Evolutionary conservation across 805 yeast species (phyloP).

Genomic region (Cyberlindnera nakhonratchasimensis): DNA sequence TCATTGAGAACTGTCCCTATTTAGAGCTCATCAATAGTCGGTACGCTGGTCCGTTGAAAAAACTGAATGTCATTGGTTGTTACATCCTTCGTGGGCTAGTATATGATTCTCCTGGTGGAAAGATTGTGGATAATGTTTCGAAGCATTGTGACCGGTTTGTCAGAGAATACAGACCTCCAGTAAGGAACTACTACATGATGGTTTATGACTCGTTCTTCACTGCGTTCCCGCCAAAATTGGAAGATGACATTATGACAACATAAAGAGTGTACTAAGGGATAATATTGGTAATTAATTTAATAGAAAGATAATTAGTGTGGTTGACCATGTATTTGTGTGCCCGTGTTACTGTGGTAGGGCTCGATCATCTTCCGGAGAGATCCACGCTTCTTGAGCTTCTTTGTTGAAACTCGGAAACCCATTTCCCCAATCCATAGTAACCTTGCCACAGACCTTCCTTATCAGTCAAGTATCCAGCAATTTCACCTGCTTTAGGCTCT

Average conservation of each 20-base stretch:
- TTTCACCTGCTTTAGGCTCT: conserved; percentile 32
- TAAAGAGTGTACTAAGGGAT: background rate
- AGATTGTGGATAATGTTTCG: conserved; percentile 4
- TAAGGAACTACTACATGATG: conserved; percentile 3
- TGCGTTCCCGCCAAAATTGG: conserved; percentile 1
- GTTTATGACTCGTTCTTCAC: conserved; percentile 9
- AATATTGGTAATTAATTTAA: background rate
- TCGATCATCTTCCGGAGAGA: background rate
- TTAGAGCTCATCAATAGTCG: conserved; percentile 9
- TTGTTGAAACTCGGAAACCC: conserved; percentile 35
- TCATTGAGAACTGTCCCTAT: conserved; percentile 8
- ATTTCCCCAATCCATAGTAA: conserved; percentile 61
- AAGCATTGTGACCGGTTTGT: conserved; percentile 4
- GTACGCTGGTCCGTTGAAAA: conserved; percentile 9
- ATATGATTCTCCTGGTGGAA: conserved; percentile 7
- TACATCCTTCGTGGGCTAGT: conserved; percentile 7
- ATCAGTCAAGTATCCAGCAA: conserved; percentile 68
- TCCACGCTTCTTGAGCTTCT: background rate
- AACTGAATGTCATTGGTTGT: conserved; percentile 3
- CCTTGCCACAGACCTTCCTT: conserved; percentile 71
- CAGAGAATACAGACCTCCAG: conserved; percentile 2
- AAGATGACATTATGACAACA: conserved; percentile 4
- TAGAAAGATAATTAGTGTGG: no score
- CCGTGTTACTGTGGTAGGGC: no score
- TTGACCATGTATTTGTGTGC: no score